Evolutionary conservation across 1,139 yeast genomes (phyloP), one percentile per base, ranked within the genome.

Genomic region (Meyerozyma carpophila): DNA sequence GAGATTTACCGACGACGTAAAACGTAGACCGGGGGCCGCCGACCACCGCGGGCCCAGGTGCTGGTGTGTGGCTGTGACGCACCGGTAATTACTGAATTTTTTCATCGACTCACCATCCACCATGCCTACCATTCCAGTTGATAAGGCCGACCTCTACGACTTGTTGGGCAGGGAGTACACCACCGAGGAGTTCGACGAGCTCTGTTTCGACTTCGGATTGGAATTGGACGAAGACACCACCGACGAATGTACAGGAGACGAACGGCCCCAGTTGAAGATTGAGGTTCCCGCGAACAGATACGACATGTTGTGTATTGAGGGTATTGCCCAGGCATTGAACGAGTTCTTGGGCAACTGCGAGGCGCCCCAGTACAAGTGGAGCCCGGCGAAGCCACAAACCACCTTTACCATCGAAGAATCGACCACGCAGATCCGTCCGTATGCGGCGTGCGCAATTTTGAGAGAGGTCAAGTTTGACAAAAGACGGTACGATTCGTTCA

Each of bases 261-360:
- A 91, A 68, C 88, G 98, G 65, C 97, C 99, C 20, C 95, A 91
- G 67, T 77, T 89, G 58, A 94, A 94, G 70, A 90, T 94, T 59
- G 99, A 94, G 65, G 84, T 94, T 52, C 98, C 97, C 45, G 99
- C 99, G 51, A 94, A 94, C 70, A 81, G 98, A 71, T 94, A 93
- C 61, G 99, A 93, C 64, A 82, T 94, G 93, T 81, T 94, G 55
- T 94, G 98, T 73, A 85, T 90, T 52, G 99, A 94, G 68, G 99
- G 99, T 60, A 91, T 94, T 65, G 89, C 97, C 1, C 95, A 90
- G 61, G 94, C 98, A 1, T 74, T 94, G 61, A 90, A 90, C 59
- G 95, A 90, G 62, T 94, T 88, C 62, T 75, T 91, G 57, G 96
- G 94, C 32, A 79, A 79, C 49, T 61, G 66, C 10, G 62, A 69